Conservation (phyloP, 75 land plant species). For the Cupressus sempervirens region DNA sequence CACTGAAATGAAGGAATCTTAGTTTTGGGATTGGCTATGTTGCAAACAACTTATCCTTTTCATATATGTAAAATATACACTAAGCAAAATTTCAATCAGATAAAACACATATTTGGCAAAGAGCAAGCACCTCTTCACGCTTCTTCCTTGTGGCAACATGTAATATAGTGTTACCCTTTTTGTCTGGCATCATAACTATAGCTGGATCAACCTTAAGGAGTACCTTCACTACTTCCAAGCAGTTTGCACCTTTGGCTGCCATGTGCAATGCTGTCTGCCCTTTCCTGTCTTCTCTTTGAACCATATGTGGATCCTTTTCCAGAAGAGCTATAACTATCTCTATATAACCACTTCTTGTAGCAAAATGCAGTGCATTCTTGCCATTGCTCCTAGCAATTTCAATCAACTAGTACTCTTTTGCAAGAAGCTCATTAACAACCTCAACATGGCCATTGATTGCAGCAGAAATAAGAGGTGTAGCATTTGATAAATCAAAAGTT, state of each 20-base stretch:
- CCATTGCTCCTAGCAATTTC: slow-evolving; percentile 46
- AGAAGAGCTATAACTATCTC: slow-evolving; percentile 52
- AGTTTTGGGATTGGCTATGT: background rate
- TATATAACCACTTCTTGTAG: slow-evolving; percentile 60
- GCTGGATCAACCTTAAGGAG: slow-evolving; percentile 56
- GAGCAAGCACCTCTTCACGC: slow-evolving; percentile 46
- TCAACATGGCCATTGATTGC: slow-evolving; percentile 49
- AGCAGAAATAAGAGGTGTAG: slow-evolving; percentile 62
- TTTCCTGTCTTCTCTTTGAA: slow-evolving; percentile 60
- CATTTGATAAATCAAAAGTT: slow-evolving; percentile 46
- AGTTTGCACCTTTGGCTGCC: slow-evolving; percentile 64
- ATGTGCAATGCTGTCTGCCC: slow-evolving; percentile 73
- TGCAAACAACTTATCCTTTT: background rate
- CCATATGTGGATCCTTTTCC: slow-evolving; percentile 49
- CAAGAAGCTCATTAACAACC: slow-evolving; percentile 43
- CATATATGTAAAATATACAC: background rate
- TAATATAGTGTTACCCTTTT: slow-evolving; percentile 54
- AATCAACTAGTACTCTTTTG: slow-evolving; percentile 29
- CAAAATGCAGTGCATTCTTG: slow-evolving; percentile 68
- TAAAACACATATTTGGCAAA: background rate
- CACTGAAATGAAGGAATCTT: background rate
- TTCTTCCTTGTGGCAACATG: slow-evolving; percentile 69
- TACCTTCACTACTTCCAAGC: slow-evolving; percentile 44
- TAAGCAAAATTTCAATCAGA: background rate
- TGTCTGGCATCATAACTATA: slow-evolving; percentile 65